Percentiles rank a stretch among this genome's conserved stretches.
phyloP scores from a whole-genome alignment of 805 yeast species.

The Cyberlindnera amylophila region DNA sequence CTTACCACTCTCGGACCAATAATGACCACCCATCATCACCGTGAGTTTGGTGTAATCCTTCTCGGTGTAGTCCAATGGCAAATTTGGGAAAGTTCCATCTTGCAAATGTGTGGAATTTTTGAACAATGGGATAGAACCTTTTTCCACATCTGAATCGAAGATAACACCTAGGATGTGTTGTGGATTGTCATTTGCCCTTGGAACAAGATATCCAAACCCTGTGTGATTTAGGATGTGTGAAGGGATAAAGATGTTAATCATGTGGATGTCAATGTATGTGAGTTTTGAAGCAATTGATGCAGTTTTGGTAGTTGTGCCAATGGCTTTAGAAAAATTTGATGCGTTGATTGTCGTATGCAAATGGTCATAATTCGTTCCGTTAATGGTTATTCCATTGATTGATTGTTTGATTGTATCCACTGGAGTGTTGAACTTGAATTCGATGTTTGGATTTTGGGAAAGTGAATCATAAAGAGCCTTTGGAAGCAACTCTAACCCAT shows the following conservation, averaged over 20 bases:
- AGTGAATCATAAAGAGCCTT: slow-evolving; percentile 38
- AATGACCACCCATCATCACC: slow-evolving; percentile 87
- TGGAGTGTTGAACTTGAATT: slow-evolving; percentile 31
- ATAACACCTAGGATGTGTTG: slow-evolving; percentile 77
- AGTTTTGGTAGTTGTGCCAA: slow-evolving; percentile 26
- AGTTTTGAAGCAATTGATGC: slow-evolving; percentile 21
- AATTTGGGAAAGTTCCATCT: slow-evolving; percentile 10
- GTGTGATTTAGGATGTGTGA: slow-evolving; percentile 39
- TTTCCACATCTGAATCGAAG: slow-evolving; percentile 83
- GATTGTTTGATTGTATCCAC: slow-evolving; percentile 11
- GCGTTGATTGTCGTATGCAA: slow-evolving; percentile 58
- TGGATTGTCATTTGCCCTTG: slow-evolving; percentile 44
- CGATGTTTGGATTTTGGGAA: slow-evolving; percentile 36
- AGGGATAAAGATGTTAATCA: slow-evolving; percentile 67
- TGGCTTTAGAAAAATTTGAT: slow-evolving; percentile 30
- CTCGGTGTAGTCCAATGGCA: slow-evolving; percentile 8
- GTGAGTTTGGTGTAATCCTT: slow-evolving; percentile 66
- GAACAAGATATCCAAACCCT: slow-evolving; percentile 91
- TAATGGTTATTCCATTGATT: slow-evolving; percentile 1
- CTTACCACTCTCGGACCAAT: slow-evolving; percentile 23
- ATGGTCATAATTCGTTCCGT: slow-evolving; percentile 41
- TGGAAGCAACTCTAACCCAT: slow-evolving; percentile 58
- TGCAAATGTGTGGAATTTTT: slow-evolving; percentile 9
- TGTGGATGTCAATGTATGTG: slow-evolving; percentile 41
- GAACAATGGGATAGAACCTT: slow-evolving; percentile 38